Evolutionary conservation across 2,329 filamentous ascomycete species (phyloP).

Genomic region (Cadophora luteo-olivacea): DNA sequence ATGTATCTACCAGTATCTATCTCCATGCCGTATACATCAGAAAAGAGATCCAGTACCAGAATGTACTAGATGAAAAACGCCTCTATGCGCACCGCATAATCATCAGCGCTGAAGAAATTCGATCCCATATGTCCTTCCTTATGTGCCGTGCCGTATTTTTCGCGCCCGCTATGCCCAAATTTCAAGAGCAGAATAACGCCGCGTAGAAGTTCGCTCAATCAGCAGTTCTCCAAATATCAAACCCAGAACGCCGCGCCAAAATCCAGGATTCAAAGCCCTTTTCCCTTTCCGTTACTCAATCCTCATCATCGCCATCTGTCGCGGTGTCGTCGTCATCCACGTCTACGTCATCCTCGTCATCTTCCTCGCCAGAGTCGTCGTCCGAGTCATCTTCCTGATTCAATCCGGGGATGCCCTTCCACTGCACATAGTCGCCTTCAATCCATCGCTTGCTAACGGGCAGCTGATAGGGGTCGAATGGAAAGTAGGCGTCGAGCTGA

Average conservation of each 20-base stretch:
- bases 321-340: conserved; percentile 36
- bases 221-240: background rate
- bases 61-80: conserved; percentile 19
- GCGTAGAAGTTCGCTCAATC: background rate
- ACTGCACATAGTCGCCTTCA: conserved; percentile 81
- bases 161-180: conserved; percentile 23
- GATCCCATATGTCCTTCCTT: background rate
- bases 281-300: conserved; percentile 12
- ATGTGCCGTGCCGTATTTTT: conserved; percentile 16
- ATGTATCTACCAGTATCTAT: background rate
- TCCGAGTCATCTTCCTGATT: conserved; percentile 61
- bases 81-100: conserved; percentile 10
- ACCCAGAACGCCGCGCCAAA: conserved; percentile 19
- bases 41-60: conserved; percentile 21
- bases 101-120: background rate
- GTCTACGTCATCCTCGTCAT: conserved; percentile 33
- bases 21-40: background rate
- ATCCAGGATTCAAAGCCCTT: background rate
- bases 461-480: conserved; percentile 95
- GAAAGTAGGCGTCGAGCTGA: conserved; percentile 93
- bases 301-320: conserved; percentile 39
- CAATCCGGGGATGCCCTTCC: conserved; percentile 76
- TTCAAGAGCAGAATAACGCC: conserved; percentile 2
- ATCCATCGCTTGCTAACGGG: conserved; percentile 89
- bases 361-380: conserved; percentile 40